phyloP scores from a whole-genome alignment of 106 monocot species.

The Phalaenopsis equestris region DNA sequence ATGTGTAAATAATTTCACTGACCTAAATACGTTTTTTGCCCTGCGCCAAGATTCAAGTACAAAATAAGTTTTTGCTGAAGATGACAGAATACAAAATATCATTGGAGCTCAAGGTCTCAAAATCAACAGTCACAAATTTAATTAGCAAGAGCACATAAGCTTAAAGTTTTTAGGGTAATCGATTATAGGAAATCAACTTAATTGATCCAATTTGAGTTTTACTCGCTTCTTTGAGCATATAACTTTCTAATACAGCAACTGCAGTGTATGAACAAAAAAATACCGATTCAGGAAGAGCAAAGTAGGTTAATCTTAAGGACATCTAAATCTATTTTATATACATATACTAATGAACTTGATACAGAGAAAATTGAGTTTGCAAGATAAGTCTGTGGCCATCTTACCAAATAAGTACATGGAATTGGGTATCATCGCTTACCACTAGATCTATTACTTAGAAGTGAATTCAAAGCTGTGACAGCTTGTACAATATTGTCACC shows the following conservation, averaged over 20 bases:
- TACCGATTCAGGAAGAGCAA: neutral
- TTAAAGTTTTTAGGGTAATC: too few relatives aligned
- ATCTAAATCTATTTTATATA: neutral
- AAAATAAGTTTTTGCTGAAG: too few relatives aligned
- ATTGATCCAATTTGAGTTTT: neutral
- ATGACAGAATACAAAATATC: too few relatives aligned
- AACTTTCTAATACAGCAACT: neutral
- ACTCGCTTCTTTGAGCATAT: neutral
- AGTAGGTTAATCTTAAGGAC: neutral
- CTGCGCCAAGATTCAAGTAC: too few relatives aligned
- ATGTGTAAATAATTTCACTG: too few relatives aligned
- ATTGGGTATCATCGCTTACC: neutral
- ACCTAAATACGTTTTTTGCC: too few relatives aligned
- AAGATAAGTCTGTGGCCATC: neutral
- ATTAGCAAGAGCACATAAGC: too few relatives aligned
- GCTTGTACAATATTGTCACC: constrained; percentile 32
- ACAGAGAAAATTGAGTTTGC: neutral
- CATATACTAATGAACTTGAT: neutral
- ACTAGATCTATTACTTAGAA: constrained; percentile 9
- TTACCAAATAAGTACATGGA: neutral
- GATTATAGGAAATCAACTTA: too few relatives aligned
- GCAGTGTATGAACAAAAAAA: neutral
- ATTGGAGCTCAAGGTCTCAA: too few relatives aligned
- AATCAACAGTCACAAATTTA: too few relatives aligned
- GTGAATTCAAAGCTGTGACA: constrained; percentile 29